Percentiles rank a stretch among this genome's conserved stretches.
Conservation (phyloP, 257 asterid species). For the Verbena officinalis region DNA sequence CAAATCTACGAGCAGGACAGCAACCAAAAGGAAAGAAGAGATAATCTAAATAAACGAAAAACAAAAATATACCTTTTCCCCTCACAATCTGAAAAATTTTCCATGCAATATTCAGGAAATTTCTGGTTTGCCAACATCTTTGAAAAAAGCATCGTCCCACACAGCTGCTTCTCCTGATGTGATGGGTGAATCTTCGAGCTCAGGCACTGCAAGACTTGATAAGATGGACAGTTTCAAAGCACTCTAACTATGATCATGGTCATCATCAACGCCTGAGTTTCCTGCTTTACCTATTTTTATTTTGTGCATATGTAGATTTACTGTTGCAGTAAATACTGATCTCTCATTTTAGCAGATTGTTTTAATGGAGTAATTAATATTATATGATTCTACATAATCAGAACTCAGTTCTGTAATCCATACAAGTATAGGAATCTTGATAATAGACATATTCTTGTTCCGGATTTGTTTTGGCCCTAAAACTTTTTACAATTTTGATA, state of each 20-base stretch:
- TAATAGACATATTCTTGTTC: too few relatives aligned
- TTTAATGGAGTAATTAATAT: background rate
- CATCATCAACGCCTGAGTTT: background rate
- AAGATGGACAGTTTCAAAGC: slow-evolving; percentile 64
- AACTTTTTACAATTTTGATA: too few relatives aligned
- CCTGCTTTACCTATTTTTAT: background rate
- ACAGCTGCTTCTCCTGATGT: slow-evolving; percentile 54
- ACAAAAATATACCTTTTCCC: background rate
- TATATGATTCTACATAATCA: background rate
- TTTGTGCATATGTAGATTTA: slow-evolving; percentile 19
- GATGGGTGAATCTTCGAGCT: slow-evolving; percentile 83
- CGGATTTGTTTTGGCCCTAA: too few relatives aligned
- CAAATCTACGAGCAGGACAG: too few relatives aligned
- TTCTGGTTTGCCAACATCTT: slow-evolving; percentile 75
- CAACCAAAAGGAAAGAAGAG: background rate
- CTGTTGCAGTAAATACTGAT: background rate
- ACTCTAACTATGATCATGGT: slow-evolving; percentile 28
- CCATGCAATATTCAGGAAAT: slow-evolving; percentile 54
- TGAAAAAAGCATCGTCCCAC: slow-evolving; percentile 65
- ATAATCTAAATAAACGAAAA: background rate
- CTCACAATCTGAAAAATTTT: too few relatives aligned
- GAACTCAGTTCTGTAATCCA: background rate
- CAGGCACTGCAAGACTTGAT: slow-evolving; percentile 74
- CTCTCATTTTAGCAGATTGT: slow-evolving; percentile 15
- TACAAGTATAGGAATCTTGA: too few relatives aligned